Evolutionary conservation across 106 monocot species (phyloP).

Genomic region (Dendrobium catenatum): DNA sequence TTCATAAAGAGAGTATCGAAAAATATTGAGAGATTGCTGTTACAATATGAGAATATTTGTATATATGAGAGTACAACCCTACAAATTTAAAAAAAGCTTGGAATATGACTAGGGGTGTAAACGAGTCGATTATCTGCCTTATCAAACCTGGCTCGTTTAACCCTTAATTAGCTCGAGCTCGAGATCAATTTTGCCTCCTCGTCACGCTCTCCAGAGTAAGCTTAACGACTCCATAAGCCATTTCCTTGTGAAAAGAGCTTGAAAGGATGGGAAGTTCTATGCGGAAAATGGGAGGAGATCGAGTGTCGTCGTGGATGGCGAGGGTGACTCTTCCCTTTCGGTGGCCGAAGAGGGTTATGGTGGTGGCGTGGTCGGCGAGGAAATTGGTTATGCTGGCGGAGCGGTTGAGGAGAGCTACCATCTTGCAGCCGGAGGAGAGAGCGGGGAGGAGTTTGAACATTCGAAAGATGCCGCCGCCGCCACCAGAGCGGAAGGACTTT

Average conservation of each 20-base stretch:
- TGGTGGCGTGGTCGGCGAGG: conserved; percentile 46
- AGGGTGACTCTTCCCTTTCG: conserved; percentile 40
- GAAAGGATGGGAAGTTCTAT: conserved; percentile 76
- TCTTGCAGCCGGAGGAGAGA: conserved; percentile 69
- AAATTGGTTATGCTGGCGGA: conserved; percentile 24
- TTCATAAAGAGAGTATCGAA: too few species aligned
- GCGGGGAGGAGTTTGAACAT: conserved; percentile 75
- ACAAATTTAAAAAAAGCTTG: too few species aligned
- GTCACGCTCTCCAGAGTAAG: conserved; percentile 67
- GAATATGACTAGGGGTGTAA: too few species aligned
- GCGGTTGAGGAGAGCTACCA: conserved; percentile 45
- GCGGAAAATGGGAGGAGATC: conserved; percentile 50
- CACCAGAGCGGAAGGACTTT: neutral
- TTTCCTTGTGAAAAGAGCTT: conserved; percentile 48
- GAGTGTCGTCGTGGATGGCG: conserved; percentile 55
- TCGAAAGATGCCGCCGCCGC: conserved; percentile 23
- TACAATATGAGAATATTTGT: too few species aligned
- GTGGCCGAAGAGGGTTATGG: conserved; percentile 54
- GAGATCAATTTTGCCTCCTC: conserved; percentile 12
- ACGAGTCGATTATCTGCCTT: too few species aligned
- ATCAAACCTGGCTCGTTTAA: too few species aligned
- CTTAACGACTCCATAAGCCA: conserved; percentile 46
- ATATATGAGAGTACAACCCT: too few species aligned
- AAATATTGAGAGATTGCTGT: too few species aligned
- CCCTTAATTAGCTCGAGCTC: too few species aligned